Base-by-base conservation (phyloP, 139 green algal genomes). In the Raphidocelis subcapitata region DNA sequence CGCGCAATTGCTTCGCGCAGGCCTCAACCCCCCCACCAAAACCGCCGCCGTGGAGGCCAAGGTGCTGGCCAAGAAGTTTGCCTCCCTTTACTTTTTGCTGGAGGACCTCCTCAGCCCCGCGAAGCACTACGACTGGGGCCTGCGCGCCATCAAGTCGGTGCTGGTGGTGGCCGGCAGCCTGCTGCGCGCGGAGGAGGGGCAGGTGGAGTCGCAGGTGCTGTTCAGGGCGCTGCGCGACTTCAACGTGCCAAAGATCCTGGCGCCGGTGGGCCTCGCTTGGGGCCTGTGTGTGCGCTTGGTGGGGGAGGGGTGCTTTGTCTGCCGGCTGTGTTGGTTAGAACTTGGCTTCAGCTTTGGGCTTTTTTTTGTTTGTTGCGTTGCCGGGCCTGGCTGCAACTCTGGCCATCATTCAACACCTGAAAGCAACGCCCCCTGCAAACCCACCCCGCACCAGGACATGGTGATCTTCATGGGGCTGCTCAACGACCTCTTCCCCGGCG, bases 401-500 rank as follows among this genome's bases (percentile, higher is more conserved):
- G n/a, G n/a, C n/a, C n/a, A n/a, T n/a, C n/a, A n/a, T n/a, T n/a
- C n/a, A n/a, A n/a, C n/a, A n/a, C n/a, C n/a, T n/a, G n/a, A n/a
- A n/a, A n/a, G n/a, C n/a, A n/a, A n/a, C n/a, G n/a, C n/a, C n/a
- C n/a, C n/a, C n/a, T n/a, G n/a, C n/a, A n/a, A n/a, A n/a, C n/a
- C n/a, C n/a, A 5, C 8, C 28, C 31, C 59, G 32, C 41, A n/a
- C n/a, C 77, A 90, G 73, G 90, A 95, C 76, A 92, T 95, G 88
- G 78, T 92, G 57, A 91, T 95, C 80, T 95, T 95, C 85, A 92
- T 92, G 82, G 90, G 88, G 33, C 85, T 95, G 67, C 84, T 95
- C 41, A 92, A 89, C 59, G 90, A 95, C 74, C 74, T 95, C 15
- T 95, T 95, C 86, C 90, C 88, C 28, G 86, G 87, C 46, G 82